Conservation (phyloP, 2,329 filamentous ascomycete species). For the Metarhizium anisopliae region DNA sequence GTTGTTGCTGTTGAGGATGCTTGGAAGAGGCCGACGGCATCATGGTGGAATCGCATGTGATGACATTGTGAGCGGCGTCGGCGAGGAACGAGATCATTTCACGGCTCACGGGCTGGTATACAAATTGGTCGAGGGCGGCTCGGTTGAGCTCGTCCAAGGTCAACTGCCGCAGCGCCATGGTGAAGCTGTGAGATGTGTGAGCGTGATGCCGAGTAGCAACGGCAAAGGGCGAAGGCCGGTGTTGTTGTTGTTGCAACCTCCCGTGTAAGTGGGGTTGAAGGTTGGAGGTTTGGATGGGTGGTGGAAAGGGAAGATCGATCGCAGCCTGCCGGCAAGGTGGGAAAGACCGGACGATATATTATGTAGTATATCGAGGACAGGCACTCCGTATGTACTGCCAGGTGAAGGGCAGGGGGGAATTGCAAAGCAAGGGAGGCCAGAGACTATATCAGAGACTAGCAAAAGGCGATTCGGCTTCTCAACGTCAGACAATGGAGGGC, state of each 20-base stretch:
- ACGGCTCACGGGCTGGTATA: constrained; percentile 65
- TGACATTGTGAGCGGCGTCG: constrained; percentile 65
- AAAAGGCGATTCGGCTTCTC: constrained; percentile 1
- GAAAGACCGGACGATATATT: constrained; percentile 4
- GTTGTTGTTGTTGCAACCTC: neutral
- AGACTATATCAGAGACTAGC: constrained; percentile 13
- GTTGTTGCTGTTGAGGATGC: constrained; percentile 8
- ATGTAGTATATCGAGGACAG: constrained; percentile 7
- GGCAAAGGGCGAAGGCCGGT: constrained; percentile 3
- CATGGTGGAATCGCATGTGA: constrained; percentile 62
- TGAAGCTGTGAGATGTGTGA: constrained; percentile 9
- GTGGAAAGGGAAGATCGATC: neutral
- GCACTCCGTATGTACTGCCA: neutral
- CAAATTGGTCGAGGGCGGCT: constrained; percentile 69
- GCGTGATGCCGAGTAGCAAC: neutral
- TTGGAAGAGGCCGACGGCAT: constrained; percentile 35
- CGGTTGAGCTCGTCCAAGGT: constrained; percentile 54
- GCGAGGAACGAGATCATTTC: constrained; percentile 75
- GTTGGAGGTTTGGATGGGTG: neutral
- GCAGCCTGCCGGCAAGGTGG: neutral
- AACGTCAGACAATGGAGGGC: constrained; percentile 12
- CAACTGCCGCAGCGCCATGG: constrained; percentile 40
- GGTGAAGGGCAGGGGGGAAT: constrained; percentile 13
- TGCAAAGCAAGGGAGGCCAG: constrained; percentile 11
- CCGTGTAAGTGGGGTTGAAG: constrained; percentile 4